A percentile compares a stretch with the other conserved stretches of the same genome.
Evolutionary conservation across 805 yeast species (phyloP).

Genomic region (Cyberlindnera maclurae): DNA sequence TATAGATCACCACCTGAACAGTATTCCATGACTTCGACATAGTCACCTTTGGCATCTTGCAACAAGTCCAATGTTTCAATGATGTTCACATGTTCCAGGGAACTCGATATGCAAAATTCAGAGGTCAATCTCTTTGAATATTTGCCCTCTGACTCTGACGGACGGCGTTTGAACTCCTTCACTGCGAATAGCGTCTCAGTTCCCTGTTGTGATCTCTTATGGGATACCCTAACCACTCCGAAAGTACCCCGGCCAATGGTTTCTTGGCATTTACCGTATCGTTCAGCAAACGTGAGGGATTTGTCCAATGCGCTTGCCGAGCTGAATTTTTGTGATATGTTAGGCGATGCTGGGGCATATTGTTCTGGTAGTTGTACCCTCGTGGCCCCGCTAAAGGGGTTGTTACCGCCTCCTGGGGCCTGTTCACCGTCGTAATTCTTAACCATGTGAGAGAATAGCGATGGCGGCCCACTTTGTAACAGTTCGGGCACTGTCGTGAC

Average conservation of each 20-base stretch:
- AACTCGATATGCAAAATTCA: slow-evolving; percentile 77
- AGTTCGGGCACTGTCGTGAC: slow-evolving; percentile 68
- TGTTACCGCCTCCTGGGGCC: slow-evolving; percentile 11
- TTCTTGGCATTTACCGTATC: slow-evolving; percentile 93
- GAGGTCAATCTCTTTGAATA: slow-evolving; percentile 70
- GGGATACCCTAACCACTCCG: slow-evolving; percentile 88
- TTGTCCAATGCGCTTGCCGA: slow-evolving; percentile 1
- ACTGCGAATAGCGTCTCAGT: slow-evolving; percentile 68
- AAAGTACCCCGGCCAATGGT: slow-evolving; percentile 90
- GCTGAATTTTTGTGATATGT: slow-evolving; percentile 23
- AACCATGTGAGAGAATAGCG: slow-evolving; percentile 60
- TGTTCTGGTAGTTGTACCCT: slow-evolving; percentile 8
- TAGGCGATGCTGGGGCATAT: background rate
- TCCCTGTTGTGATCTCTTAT: slow-evolving; percentile 41
- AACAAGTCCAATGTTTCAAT: slow-evolving; percentile 70
- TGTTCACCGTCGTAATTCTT: slow-evolving; percentile 50
- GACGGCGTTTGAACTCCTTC: slow-evolving; percentile 69
- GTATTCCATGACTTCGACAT: slow-evolving; percentile 80
- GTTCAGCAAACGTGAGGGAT: slow-evolving; percentile 58
- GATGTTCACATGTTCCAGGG: slow-evolving; percentile 71
- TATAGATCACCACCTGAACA: slow-evolving; percentile 80
- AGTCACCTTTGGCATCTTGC: slow-evolving; percentile 76
- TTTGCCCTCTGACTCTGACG: slow-evolving; percentile 54
- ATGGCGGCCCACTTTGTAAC: slow-evolving; percentile 53
- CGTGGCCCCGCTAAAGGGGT: slow-evolving; percentile 30